These are phyloP conservation scores for Colletotrichum sp. DNA, from an alignment of 2,329 filamentous ascomycete genomes.

Conservation along the genomic window DNA sequence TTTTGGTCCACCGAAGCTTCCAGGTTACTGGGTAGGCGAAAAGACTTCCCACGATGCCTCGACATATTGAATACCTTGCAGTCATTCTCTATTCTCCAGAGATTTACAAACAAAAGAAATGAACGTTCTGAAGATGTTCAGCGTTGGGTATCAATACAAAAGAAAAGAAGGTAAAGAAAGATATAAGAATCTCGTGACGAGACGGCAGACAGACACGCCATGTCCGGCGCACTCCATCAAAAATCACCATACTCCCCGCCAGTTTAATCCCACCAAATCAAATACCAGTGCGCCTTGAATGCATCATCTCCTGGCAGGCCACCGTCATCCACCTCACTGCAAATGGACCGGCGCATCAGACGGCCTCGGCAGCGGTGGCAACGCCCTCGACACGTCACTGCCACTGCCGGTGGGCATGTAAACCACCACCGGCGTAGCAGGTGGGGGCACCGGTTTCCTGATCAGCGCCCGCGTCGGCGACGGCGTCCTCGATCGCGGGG, in stretches of 20 bases:
- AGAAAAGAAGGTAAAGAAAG: background rate
- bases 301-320: background rate
- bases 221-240: background rate
- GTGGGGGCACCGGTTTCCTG: background rate
- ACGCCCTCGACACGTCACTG: background rate
- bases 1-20: background rate
- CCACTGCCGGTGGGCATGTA: background rate
- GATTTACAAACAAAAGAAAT: background rate
- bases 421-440: background rate
- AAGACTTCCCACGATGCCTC: background rate
- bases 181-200: background rate
- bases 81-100: background rate
- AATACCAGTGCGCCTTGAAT: background rate
- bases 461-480: background rate
- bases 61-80: background rate
- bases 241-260: background rate
- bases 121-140: background rate
- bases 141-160: slow-evolving; percentile 3
- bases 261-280: background rate
- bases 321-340: background rate
- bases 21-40: no score
- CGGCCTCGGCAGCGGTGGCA: background rate
- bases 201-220: background rate
- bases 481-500: slow-evolving; percentile 1
- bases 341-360: background rate